Evolutionary conservation across 345 rosid genomes (phyloP).

Genomic region (Cardamine resedifolia): DNA sequence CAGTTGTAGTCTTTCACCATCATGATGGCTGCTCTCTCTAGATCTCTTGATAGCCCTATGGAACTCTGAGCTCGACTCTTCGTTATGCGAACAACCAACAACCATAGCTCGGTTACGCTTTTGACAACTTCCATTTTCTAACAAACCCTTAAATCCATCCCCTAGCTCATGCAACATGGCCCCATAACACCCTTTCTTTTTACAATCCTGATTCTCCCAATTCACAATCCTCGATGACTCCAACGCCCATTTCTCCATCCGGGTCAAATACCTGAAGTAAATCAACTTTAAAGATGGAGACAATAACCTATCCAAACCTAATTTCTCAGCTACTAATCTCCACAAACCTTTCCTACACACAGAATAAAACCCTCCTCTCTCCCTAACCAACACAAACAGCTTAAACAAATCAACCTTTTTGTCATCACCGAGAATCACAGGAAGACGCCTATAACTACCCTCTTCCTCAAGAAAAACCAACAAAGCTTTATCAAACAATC

Average conservation of each 20-base stretch:
- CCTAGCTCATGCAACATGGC: conserved; percentile 47
- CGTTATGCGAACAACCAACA: conserved; percentile 14
- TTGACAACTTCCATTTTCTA: conserved; percentile 29
- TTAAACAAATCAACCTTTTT: conserved; percentile 55
- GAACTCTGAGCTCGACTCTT: conserved; percentile 19
- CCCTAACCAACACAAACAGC: conserved; percentile 58
- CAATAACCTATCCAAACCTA: conserved; percentile 46
- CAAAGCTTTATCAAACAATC: conserved; percentile 57
- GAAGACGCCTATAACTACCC: conserved; percentile 53
- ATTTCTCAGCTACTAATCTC: conserved; percentile 49
- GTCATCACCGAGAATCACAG: conserved; percentile 52
- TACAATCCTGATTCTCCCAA: conserved; percentile 35
- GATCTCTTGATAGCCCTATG: conserved; percentile 20
- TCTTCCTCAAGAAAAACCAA: conserved; percentile 47
- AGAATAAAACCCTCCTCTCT: conserved; percentile 56
- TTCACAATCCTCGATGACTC: conserved; percentile 24
- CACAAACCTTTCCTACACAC: conserved; percentile 57
- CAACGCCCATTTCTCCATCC: conserved; percentile 55
- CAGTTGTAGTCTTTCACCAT: conserved; percentile 34
- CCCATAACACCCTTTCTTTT: conserved; percentile 24
- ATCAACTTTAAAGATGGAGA: conserved; percentile 51
- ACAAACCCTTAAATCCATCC: conserved; percentile 46
- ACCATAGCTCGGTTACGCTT: conserved; percentile 33
- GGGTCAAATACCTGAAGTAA: conserved; percentile 53
- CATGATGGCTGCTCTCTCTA: conserved; percentile 15